A percentile compares a stretch with the other conserved stretches of the same genome.
Conservation (phyloP, 257 asterid species). For the Linaria vulgaris region DNA sequence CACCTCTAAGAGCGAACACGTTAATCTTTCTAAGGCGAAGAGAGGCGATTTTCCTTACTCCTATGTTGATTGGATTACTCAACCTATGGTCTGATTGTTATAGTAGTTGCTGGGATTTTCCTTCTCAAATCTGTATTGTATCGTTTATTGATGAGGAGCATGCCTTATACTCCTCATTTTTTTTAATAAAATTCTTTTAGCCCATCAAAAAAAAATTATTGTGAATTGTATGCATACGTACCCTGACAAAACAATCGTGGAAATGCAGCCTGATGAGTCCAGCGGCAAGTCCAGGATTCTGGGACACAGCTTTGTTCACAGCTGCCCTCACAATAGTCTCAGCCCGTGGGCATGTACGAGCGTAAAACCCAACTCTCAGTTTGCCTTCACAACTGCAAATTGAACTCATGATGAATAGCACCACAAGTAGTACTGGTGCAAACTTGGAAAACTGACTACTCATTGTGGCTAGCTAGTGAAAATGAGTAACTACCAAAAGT, state of each 20-base stretch:
- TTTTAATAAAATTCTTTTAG: too few relatives aligned
- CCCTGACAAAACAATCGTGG: constrained; percentile 68
- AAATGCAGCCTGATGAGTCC: constrained; percentile 61
- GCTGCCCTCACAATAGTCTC: constrained; percentile 47
- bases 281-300: constrained; percentile 57
- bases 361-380: constrained; percentile 45
- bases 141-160: too few relatives aligned
- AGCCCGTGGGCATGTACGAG: constrained; percentile 43
- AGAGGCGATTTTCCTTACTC: too few relatives aligned
- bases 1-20: too few relatives aligned
- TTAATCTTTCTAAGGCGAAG: too few relatives aligned
- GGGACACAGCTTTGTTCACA: constrained; percentile 38
- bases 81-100: too few relatives aligned
- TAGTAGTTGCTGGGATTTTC: too few relatives aligned
- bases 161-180: too few relatives aligned
- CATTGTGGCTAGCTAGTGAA: constrained; percentile 7
- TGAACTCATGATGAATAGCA: constrained; percentile 21
- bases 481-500: too few relatives aligned
- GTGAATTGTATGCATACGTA: not conserved
- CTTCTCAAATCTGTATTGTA: too few relatives aligned
- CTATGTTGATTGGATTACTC: too few relatives aligned
- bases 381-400: not conserved
- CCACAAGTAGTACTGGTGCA: constrained; percentile 21
- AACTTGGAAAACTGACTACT: constrained; percentile 23
- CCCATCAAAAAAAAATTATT: too few relatives aligned